Evolutionary conservation across 148 eudicot genomes (phyloP).

Genomic region (Vaccinium vitisidaea): DNA sequence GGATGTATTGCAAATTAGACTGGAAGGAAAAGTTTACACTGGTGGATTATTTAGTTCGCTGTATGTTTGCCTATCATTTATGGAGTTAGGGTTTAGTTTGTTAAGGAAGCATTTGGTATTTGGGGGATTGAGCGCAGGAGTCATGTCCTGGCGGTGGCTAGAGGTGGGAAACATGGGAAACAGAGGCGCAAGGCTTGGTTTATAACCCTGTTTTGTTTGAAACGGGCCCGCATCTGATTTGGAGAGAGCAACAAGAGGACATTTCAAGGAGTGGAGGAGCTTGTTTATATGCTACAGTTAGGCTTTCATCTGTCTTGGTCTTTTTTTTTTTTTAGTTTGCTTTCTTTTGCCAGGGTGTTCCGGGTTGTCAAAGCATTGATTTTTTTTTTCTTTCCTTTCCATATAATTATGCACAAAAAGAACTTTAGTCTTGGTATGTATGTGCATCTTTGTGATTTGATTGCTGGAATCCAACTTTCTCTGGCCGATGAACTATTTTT

Average conservation of each 20-base stretch:
- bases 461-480: not conserved
- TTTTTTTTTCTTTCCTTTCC: not conserved
- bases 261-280: not conserved
- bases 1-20: not conserved
- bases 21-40: too few species aligned
- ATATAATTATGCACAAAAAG: not conserved
- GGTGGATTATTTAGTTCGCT: too few species aligned
- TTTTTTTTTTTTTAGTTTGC: not conserved
- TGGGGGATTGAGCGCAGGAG: too few species aligned
- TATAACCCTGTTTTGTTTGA: not conserved
- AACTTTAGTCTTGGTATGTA: not conserved
- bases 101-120: too few species aligned
- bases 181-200: not conserved
- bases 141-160: not conserved
- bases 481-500: slow-evolving; percentile 8
- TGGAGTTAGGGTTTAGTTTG: not conserved
- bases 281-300: not conserved
- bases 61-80: not conserved
- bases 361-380: not conserved
- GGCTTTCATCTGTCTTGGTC: too few species aligned
- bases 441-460: not conserved
- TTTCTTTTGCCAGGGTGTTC: not conserved
- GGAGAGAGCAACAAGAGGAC: not conserved
- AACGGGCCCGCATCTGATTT: not conserved
- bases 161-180: not conserved